Conservation (phyloP, 2,329 filamentous ascomycete species). For the Cucurbitaria berberidis region DNA sequence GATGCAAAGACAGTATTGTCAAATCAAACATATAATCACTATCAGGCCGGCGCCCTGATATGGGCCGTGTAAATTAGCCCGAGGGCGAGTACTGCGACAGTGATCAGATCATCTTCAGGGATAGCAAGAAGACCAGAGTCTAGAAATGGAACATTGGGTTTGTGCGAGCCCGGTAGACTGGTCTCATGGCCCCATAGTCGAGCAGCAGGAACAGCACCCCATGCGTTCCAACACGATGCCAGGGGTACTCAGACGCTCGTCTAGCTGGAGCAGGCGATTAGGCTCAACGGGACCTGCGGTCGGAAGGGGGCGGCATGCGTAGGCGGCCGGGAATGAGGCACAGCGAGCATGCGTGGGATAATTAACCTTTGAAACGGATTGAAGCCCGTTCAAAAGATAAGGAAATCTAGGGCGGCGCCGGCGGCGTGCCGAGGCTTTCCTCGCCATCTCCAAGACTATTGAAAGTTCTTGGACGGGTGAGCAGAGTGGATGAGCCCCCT, state of each 20-base stretch:
- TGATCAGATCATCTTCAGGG: constrained; percentile 1
- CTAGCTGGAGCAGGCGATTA: neutral
- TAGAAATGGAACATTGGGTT: neutral
- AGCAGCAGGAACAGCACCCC: neutral
- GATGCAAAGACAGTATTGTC: neutral
- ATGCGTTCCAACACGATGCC: neutral
- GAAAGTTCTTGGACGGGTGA: neutral
- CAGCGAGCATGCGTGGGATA: neutral
- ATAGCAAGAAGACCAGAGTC: neutral
- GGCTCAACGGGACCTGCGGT: neutral
- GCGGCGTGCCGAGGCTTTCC: neutral
- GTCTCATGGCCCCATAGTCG: neutral
- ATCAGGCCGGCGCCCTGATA: neutral
- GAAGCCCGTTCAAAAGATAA: neutral
- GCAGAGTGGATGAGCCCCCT: neutral
- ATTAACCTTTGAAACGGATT: neutral
- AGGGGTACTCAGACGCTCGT: neutral
- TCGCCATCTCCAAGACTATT: neutral
- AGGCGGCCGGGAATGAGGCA: neutral
- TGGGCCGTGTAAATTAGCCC: neutral
- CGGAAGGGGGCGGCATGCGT: neutral
- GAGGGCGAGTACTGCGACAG: neutral
- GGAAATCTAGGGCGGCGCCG: neutral
- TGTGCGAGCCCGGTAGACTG: neutral
- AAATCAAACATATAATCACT: neutral